phyloP scores from a whole-genome alignment of 139 green algal species.

The Eudorina sp. region DNA sequence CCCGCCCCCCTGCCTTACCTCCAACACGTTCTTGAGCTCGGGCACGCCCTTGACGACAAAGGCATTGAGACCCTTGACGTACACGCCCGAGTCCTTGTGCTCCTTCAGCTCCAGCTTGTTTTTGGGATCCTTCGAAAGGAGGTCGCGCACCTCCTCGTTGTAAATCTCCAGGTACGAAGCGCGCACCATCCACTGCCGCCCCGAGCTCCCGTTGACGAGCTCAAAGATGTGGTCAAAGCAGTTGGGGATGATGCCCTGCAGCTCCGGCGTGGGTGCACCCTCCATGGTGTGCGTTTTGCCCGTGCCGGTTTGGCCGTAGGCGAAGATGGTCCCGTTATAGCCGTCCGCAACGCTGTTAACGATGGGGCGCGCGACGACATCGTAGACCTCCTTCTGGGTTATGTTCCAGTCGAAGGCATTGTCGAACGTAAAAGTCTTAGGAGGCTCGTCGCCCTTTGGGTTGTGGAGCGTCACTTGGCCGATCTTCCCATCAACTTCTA shows the following conservation, averaged over 20 bases:
- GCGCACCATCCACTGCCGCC: conserved; percentile 85
- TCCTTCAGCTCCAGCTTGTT: conserved; percentile 86
- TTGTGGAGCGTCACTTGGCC: conserved; percentile 73
- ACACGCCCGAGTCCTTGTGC: conserved; percentile 83
- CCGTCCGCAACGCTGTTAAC: conserved; percentile 85
- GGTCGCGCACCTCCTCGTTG: conserved; percentile 89
- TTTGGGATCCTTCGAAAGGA: conserved; percentile 79
- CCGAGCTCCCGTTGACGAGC: conserved; percentile 67
- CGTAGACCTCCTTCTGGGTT: conserved; percentile 82
- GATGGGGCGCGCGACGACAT: conserved; percentile 76
- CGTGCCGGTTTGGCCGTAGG: conserved; percentile 82
- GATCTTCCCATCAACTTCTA: conserved; percentile 75
- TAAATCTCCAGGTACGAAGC: conserved; percentile 93
- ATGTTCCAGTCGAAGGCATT: conserved; percentile 77
- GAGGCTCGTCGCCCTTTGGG: conserved; percentile 63
- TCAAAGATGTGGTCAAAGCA: conserved; percentile 87
- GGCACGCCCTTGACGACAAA: conserved; percentile 87
- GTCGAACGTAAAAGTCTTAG: conserved; percentile 88
- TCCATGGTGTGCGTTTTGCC: conserved; percentile 90
- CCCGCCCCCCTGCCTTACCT: conserved; percentile 63
- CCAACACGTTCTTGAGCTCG: conserved; percentile 85
- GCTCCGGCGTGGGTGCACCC: conserved; percentile 61
- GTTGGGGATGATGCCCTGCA: conserved; percentile 87
- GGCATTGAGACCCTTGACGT: conserved; percentile 86
- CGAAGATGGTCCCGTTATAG: conserved; percentile 93